A percentile compares a stretch with the other conserved stretches of the same genome.
Evolutionary conservation across 2,329 filamentous ascomycete genomes (phyloP).

Genomic region (Fusarium redolens): DNA sequence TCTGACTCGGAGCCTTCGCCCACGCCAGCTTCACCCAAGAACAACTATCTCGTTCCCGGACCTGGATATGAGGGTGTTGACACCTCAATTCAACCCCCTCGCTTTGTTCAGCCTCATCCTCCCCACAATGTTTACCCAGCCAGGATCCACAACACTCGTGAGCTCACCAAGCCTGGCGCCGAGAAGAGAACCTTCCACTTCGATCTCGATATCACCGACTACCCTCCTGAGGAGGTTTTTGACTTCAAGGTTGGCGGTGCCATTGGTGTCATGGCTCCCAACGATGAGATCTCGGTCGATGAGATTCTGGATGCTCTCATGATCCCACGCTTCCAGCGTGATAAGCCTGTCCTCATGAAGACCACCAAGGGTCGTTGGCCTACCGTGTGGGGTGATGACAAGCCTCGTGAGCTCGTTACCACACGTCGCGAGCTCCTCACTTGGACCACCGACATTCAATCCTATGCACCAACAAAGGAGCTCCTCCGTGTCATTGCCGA

Average conservation of each 20-base stretch:
- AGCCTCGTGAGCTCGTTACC: slow-evolving; percentile 85
- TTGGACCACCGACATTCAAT: slow-evolving; percentile 96
- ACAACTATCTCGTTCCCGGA: slow-evolving; percentile 43
- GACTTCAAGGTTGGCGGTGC: slow-evolving; percentile 98
- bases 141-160: slow-evolving; percentile 84
- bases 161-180: slow-evolving; percentile 87
- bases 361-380: slow-evolving; percentile 91
- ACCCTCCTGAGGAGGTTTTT: slow-evolving; percentile 83
- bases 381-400: slow-evolving; percentile 95
- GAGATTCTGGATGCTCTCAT: slow-evolving; percentile 85
- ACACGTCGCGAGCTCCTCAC: slow-evolving; percentile 92
- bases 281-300: slow-evolving; percentile 80
- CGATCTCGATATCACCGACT: slow-evolving; percentile 95
- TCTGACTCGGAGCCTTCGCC: slow-evolving; percentile 46
- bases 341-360: slow-evolving; percentile 83
- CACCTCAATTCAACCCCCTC: slow-evolving; percentile 78
- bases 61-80: slow-evolving; percentile 59
- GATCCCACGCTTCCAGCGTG: slow-evolving; percentile 83
- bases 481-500: slow-evolving; percentile 89
- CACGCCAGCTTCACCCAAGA: slow-evolving; percentile 21
- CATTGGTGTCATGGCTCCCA: slow-evolving; percentile 92
- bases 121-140: slow-evolving; percentile 93
- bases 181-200: slow-evolving; percentile 99
- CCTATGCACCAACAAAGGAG: slow-evolving; percentile 88
- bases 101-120: slow-evolving; percentile 93